These are phyloP conservation scores for Triticum timopheevii DNA, from an alignment of 176 grass and related monocot genomes.

Conservation along the genomic window DNA sequence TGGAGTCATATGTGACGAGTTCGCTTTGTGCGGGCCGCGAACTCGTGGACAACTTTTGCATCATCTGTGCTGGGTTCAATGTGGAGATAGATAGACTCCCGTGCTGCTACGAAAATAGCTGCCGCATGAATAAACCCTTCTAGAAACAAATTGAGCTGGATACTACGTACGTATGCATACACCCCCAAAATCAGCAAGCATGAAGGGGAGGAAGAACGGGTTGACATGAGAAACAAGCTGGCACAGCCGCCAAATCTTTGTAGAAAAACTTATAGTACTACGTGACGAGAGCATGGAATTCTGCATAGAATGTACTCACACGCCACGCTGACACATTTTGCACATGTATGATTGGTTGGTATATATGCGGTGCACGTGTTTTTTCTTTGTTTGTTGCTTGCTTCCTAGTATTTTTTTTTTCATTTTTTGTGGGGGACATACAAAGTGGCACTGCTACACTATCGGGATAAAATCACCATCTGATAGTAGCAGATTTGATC, in stretches of 20 bases:
- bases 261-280: background rate
- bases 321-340: background rate
- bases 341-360: background rate
- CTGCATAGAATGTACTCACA: too few species aligned
- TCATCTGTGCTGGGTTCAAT: background rate
- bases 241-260: background rate
- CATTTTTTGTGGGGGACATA: too few species aligned
- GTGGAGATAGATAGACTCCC: constrained; percentile 13
- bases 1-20: background rate
- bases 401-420: background rate
- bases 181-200: background rate
- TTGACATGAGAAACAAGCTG: too few species aligned
- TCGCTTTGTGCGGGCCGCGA: background rate
- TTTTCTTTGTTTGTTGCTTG: background rate
- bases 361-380: background rate
- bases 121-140: background rate
- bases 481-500: background rate
- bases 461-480: background rate
- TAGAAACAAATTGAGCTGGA: constrained; percentile 6
- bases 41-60: constrained; percentile 12
- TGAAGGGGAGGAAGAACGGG: too few species aligned
- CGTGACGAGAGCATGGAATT: too few species aligned
- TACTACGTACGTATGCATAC: background rate
- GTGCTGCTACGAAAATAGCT: background rate
- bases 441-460: background rate